phyloP scores from a whole-genome alignment of 352 stramenopile species.

The Pythium myriotylum region DNA sequence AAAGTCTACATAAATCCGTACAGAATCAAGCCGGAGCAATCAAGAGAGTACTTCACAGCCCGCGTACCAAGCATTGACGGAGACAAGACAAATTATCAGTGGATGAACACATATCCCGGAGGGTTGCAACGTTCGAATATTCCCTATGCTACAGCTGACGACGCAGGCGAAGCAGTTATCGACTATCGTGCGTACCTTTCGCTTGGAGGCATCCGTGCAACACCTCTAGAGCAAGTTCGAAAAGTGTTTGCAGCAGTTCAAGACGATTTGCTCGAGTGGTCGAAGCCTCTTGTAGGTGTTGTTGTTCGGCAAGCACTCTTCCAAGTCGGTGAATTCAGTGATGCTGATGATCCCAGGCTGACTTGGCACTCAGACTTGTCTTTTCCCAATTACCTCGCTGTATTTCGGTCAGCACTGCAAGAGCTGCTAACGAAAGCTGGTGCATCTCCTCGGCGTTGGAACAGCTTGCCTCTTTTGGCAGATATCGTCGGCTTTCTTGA shows the following conservation, averaged over 20 bases:
- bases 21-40: constrained; percentile 20
- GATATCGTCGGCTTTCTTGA: constrained; percentile 20
- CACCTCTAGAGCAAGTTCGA: constrained; percentile 50
- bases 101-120: constrained; percentile 16
- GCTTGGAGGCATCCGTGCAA: constrained; percentile 37
- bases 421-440: not conserved
- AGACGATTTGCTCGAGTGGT: constrained; percentile 48
- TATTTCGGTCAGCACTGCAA: not conserved
- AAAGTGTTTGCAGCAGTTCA: constrained; percentile 47
- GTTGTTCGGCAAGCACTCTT: constrained; percentile 53
- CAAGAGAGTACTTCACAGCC: constrained; percentile 40
- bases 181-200: constrained; percentile 3
- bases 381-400: not conserved
- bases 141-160: constrained; percentile 12
- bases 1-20: constrained; percentile 46
- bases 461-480: constrained; percentile 10
- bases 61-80: constrained; percentile 28
- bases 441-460: constrained; percentile 20
- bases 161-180: constrained; percentile 5
- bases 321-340: constrained; percentile 44
- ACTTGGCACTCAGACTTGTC: constrained; percentile 45
- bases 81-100: constrained; percentile 20
- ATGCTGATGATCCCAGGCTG: constrained; percentile 25
- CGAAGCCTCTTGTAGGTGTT: constrained; percentile 32
- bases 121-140: constrained; percentile 9